Evolutionary conservation across 495 filamentous ascomycete genomes (phyloP), one percentile per base, ranked within the genome.

Genomic region (Penicillium desertorum): DNA sequence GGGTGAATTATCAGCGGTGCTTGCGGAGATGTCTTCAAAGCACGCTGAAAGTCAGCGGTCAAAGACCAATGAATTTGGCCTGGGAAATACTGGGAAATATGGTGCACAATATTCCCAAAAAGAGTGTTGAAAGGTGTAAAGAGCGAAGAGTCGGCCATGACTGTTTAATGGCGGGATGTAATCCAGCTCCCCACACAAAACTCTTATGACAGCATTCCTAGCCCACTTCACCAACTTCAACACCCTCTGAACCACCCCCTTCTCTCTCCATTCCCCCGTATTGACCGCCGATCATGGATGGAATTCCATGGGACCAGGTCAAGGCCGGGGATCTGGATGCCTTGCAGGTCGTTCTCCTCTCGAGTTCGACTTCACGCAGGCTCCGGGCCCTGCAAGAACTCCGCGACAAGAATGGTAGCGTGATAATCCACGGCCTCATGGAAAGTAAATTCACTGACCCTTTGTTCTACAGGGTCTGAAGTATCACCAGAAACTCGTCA

Each of bases 271-370:
- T 55, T 62, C 53, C 66, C 66, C 64, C 50, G 57, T 61, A 60
- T 65, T 69, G 66, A 67, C 66, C 66, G 63, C 60, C 62, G 66
- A 76, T 65, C 65, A 79, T 79, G 76, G 76, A 79, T 67, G 68
- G 70, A 57, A 66, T 75, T 70, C 74, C 73, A 73, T 79, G 76
- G 76, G 72, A 79, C 61, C 71, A 76, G 69, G 74, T 79, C 61
- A 73, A 71, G 65, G 62, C 73, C 50, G 76, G 76, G 63, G 70
- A 79, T 63, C 66, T 79, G 69, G 71, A 75, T 70, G 70, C 63
- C 61, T 67, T 79, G 67, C 70, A 60, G 61, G 66, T 71, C 67
- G 73, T 70, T 47, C 71, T 79, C 62, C 66, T 77, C 62, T 77
- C 75, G 60, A 78, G 76, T 66, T 79, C 76, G 67, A 79, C 76